These are phyloP conservation scores for Halteria grandinella DNA, from an alignment of 73 alveolate species.

Conservation along the genomic window DNA sequence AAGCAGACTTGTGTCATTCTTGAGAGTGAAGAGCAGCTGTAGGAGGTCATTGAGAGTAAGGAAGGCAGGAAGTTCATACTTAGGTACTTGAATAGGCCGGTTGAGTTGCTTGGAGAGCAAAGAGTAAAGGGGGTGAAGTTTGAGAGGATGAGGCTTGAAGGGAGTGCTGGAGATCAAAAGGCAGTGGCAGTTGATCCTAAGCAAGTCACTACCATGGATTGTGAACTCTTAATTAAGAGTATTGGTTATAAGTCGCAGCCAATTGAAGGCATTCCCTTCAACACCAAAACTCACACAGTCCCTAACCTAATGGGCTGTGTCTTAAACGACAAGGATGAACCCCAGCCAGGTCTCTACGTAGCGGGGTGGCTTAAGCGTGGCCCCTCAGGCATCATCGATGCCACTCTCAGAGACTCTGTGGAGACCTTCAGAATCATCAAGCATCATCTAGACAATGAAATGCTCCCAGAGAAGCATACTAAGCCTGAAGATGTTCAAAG, in stretches of 20 bases:
- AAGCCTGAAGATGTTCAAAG: slow-evolving; percentile 2
- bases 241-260: slow-evolving; percentile 62
- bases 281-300: not conserved
- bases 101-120: not conserved
- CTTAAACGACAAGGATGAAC: not conserved
- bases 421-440: slow-evolving; percentile 58
- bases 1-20: not conserved
- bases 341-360: slow-evolving; percentile 67
- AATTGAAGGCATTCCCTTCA: slow-evolving; percentile 48
- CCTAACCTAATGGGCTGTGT: slow-evolving; percentile 59
- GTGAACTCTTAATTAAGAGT: slow-evolving; percentile 29
- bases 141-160: slow-evolving; percentile 12
- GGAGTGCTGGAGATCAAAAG: slow-evolving; percentile 37
- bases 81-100: slow-evolving; percentile 43
- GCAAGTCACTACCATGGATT: not conserved
- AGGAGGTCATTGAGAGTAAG: slow-evolving; percentile 1
- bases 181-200: slow-evolving; percentile 13
- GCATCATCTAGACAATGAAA: slow-evolving; percentile 31
- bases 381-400: slow-evolving; percentile 86
- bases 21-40: slow-evolving; percentile 30
- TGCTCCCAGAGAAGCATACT: slow-evolving; percentile 5
- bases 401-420: slow-evolving; percentile 66
- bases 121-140: not conserved
- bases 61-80: slow-evolving; percentile 34
- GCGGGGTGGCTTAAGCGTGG: slow-evolving; percentile 94